Conservation (phyloP, 208 protist genomes). For the Lotmaria passim region DNA sequence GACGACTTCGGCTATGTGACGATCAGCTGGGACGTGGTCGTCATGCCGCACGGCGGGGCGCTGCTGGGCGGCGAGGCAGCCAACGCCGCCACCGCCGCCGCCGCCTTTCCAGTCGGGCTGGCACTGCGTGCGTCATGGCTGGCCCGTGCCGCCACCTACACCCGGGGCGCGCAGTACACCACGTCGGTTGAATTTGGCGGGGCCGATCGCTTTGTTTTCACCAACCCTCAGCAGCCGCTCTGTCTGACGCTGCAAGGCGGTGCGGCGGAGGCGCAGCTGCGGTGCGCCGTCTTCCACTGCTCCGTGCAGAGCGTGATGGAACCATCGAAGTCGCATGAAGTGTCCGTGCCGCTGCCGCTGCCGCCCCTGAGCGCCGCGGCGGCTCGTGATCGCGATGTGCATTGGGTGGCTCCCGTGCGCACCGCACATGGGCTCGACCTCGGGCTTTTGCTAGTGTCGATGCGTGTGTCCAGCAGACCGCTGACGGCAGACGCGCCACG, state of each 20-base stretch:
- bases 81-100: neutral
- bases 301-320: conserved; percentile 60
- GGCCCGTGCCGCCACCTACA: conserved; percentile 42
- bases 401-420: conserved; percentile 73
- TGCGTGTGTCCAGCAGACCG: conserved; percentile 63
- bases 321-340: conserved; percentile 53
- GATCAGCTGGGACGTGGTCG: conserved; percentile 68
- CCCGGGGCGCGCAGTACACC: conserved; percentile 57
- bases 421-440: conserved; percentile 58
- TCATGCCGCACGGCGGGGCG: conserved; percentile 74
- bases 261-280: conserved; percentile 21
- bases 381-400: conserved; percentile 76
- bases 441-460: conserved; percentile 64
- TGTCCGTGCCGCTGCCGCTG: conserved; percentile 63
- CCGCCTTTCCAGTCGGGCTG: conserved; percentile 68
- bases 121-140: conserved; percentile 77
- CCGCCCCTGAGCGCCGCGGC: conserved; percentile 45
- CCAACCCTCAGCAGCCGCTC: conserved; percentile 35
- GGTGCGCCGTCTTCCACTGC: conserved; percentile 63
- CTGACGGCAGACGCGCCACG: conserved; percentile 57
- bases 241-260: conserved; percentile 38
- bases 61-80: conserved; percentile 16
- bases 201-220: conserved; percentile 40
- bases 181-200: conserved; percentile 83
- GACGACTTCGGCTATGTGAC: conserved; percentile 88